phyloP scores from a whole-genome alignment of 2,329 filamentous ascomycete genomes.

The Trichoderma citrinoviride region DNA sequence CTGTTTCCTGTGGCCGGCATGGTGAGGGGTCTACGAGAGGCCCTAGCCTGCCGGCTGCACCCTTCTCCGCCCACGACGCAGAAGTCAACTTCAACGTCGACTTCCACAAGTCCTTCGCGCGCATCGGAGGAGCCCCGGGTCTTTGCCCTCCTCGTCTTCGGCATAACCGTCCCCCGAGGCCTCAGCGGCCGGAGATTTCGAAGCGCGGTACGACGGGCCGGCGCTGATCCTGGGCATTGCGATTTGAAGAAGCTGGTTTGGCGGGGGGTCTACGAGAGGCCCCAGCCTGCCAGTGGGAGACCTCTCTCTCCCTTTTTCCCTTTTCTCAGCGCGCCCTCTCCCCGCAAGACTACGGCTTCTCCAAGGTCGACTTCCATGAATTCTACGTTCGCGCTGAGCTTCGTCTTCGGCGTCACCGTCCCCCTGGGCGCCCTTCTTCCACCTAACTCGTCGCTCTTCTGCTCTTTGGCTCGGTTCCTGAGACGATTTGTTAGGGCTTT shows the following conservation, averaged over 20 bases:
- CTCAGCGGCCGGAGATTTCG: too few relatives aligned
- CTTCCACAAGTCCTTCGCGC: slow-evolving; percentile 73
- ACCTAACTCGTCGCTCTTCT: background rate
- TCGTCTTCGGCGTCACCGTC: slow-evolving; percentile 55
- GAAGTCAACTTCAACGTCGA: slow-evolving; percentile 75
- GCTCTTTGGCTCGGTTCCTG: background rate
- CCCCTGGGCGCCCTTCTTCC: too few relatives aligned
- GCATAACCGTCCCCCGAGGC: slow-evolving; percentile 48
- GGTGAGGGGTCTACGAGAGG: too few relatives aligned
- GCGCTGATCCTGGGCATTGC: too few relatives aligned
- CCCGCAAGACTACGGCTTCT: slow-evolving; percentile 60
- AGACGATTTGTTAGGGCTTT: background rate
- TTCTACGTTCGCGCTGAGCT: slow-evolving; percentile 70
- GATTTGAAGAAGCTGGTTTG: too few relatives aligned
- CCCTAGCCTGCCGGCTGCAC: too few relatives aligned
- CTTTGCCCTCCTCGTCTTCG: slow-evolving; percentile 62
- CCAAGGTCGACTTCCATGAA: slow-evolving; percentile 76
- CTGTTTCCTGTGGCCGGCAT: too few relatives aligned
- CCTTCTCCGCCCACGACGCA: slow-evolving; percentile 38
- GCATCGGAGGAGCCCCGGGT: slow-evolving; percentile 68
- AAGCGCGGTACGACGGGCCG: too few relatives aligned
- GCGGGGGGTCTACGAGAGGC: too few relatives aligned
- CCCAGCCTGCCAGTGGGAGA: too few relatives aligned
- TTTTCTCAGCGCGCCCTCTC: too few relatives aligned
- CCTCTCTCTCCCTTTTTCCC: too few relatives aligned